Conservation (phyloP, 2,329 filamentous ascomycete genomes). For the Periconia sp. region DNA sequence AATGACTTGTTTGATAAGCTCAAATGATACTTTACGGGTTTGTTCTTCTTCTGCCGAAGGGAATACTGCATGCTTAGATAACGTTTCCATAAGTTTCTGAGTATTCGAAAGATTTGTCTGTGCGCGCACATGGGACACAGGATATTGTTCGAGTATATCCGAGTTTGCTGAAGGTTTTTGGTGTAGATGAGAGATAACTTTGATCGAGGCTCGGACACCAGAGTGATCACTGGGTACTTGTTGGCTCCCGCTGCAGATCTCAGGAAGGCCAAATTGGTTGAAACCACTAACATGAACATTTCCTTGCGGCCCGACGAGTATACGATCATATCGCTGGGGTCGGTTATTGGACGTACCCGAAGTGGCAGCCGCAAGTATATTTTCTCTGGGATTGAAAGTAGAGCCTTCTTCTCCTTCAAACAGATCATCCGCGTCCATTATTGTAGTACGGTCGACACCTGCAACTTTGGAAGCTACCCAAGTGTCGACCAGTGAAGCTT, state of each 20-base stretch:
- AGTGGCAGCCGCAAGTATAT: constrained; percentile 61
- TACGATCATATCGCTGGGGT: constrained; percentile 70
- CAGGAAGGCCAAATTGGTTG: constrained; percentile 63
- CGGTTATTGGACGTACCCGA: constrained; percentile 63
- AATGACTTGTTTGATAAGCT: constrained; percentile 53
- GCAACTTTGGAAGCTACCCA: constrained; percentile 58
- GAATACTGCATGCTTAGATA: constrained; percentile 43
- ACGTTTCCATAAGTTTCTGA: constrained; percentile 15
- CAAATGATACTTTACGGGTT: constrained; percentile 53
- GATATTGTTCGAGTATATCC: constrained; percentile 10
- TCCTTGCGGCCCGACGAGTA: constrained; percentile 58
- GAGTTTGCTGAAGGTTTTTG: background rate
- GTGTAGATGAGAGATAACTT: constrained; percentile 30
- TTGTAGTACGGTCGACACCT: constrained; percentile 47
- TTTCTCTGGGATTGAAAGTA: constrained; percentile 67
- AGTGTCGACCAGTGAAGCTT: constrained; percentile 58
- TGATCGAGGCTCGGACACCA: constrained; percentile 53
- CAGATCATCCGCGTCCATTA: constrained; percentile 37
- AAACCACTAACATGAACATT: constrained; percentile 54
- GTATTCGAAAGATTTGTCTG: constrained; percentile 12
- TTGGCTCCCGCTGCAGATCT: constrained; percentile 20
- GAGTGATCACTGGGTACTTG: constrained; percentile 57
- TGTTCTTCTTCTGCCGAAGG: constrained; percentile 55
- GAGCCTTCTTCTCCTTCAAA: constrained; percentile 68
- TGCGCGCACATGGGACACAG: constrained; percentile 19